Evolutionary conservation across 352 stramenopile genomes (phyloP).

Genomic region (Pythium grandisporangium): DNA sequence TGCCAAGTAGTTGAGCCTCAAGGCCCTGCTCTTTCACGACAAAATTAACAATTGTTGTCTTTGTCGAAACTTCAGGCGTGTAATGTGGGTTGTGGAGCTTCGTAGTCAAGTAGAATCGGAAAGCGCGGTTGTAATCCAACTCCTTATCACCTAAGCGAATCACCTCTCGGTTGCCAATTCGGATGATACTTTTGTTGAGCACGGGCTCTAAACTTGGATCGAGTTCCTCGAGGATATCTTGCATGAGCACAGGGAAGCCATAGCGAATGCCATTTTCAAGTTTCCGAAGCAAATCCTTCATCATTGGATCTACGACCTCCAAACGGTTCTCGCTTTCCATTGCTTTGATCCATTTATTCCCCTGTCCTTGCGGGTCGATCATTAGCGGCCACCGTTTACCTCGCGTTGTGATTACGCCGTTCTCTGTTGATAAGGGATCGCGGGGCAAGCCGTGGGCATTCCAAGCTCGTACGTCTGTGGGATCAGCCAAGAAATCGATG

Average conservation of each 20-base stretch:
- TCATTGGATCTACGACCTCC: constrained; percentile 92
- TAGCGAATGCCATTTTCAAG: constrained; percentile 93
- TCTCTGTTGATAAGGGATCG: constrained; percentile 92
- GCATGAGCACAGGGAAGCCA: constrained; percentile 89
- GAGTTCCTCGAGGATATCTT: constrained; percentile 94
- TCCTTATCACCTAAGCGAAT: constrained; percentile 94
- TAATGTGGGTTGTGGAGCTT: constrained; percentile 96
- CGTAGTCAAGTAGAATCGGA: constrained; percentile 94
- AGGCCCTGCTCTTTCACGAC: constrained; percentile 93
- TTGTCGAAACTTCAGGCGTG: constrained; percentile 92
- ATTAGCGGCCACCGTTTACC: constrained; percentile 95
- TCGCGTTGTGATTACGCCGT: constrained; percentile 93
- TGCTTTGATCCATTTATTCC: constrained; percentile 96
- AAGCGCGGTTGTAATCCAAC: constrained; percentile 92
- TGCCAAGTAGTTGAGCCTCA: constrained; percentile 91
- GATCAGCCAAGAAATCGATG: constrained; percentile 87
- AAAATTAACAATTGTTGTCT: constrained; percentile 96
- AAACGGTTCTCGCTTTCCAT: constrained; percentile 87
- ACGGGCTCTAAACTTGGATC: constrained; percentile 93
- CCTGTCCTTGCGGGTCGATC: constrained; percentile 95
- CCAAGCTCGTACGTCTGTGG: constrained; percentile 91
- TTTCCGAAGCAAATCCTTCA: constrained; percentile 91
- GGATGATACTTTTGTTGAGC: constrained; percentile 92
- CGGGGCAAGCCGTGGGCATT: constrained; percentile 91
- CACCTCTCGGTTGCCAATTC: constrained; percentile 89